Percentiles rank a stretch among this genome's conserved stretches.
Evolutionary conservation across 140 eudicot genomes (phyloP).

Genomic region (Cichorium intybus): DNA sequence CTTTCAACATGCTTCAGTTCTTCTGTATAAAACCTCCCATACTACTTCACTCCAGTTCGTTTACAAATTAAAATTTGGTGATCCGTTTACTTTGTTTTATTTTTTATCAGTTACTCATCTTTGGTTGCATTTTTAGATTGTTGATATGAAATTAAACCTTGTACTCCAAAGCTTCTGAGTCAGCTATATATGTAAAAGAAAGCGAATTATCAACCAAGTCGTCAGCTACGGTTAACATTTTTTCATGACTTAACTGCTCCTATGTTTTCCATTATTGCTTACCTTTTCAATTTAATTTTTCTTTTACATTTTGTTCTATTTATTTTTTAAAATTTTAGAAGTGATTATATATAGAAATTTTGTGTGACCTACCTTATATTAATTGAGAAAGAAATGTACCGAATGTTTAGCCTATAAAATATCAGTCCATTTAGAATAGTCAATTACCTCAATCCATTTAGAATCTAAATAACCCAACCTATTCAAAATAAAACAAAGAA

Average conservation of each 20-base stretch:
- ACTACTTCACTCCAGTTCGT: neutral
- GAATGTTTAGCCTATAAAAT: too few species aligned
- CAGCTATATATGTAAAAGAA: slow-evolving; percentile 43
- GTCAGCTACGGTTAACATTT: slow-evolving; percentile 42
- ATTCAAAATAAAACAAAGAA: too few species aligned
- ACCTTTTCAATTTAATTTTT: too few species aligned
- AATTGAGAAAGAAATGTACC: too few species aligned
- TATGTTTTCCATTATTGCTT: too few species aligned
- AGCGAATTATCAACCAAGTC: slow-evolving; percentile 41
- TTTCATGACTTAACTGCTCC: neutral
- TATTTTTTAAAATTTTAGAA: too few species aligned
- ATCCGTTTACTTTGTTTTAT: neutral
- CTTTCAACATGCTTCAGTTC: slow-evolving; percentile 25
- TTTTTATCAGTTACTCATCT: slow-evolving; percentile 2
- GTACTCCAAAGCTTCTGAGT: slow-evolving; percentile 28
- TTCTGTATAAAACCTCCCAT: slow-evolving; percentile 36
- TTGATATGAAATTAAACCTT: slow-evolving; percentile 51
- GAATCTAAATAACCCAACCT: too few species aligned
- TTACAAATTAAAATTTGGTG: neutral
- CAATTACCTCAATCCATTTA: too few species aligned
- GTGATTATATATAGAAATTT: too few species aligned
- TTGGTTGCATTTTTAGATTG: slow-evolving; percentile 29
- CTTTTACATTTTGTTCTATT: too few species aligned
- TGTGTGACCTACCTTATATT: too few species aligned
- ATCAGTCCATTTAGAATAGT: too few species aligned